Conservation (phyloP, 179 eudicot genomes). For the Dionaea muscipula region DNA sequence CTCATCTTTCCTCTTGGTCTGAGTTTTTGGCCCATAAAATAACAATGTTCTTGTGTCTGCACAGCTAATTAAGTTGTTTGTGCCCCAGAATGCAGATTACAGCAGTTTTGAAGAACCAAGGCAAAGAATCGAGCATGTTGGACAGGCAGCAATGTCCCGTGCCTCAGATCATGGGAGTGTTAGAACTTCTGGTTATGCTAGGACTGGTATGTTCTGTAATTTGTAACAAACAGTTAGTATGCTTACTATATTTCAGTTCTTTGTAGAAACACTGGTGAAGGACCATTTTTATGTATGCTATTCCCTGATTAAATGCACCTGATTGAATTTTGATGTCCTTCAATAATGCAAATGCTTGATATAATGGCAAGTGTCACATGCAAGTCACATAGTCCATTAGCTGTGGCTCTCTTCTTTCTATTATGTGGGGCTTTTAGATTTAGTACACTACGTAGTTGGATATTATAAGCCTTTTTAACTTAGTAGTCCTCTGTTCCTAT, state of each 20-base stretch:
- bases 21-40: background rate
- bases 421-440: no score
- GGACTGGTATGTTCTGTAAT: constrained; percentile 35
- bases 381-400: no score
- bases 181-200: constrained; percentile 39
- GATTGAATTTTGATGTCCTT: no score
- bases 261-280: no score
- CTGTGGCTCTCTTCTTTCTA: no score
- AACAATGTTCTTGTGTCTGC: background rate
- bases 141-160: constrained; percentile 23
- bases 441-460: no score
- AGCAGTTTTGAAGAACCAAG: constrained; percentile 29
- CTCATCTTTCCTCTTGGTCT: background rate
- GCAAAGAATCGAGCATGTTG: constrained; percentile 31
- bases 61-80: constrained; percentile 10
- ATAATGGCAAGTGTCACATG: no score
- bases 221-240: background rate
- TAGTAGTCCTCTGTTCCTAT: no score
- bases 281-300: no score
- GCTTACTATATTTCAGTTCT: background rate
- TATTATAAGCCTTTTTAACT: no score
- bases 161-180: constrained; percentile 34
- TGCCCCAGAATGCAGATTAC: constrained; percentile 34
- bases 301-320: no score
- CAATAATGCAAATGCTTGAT: no score